phyloP scores from a whole-genome alignment of 768 basidiomycete genomes.

The Mycena venus region DNA sequence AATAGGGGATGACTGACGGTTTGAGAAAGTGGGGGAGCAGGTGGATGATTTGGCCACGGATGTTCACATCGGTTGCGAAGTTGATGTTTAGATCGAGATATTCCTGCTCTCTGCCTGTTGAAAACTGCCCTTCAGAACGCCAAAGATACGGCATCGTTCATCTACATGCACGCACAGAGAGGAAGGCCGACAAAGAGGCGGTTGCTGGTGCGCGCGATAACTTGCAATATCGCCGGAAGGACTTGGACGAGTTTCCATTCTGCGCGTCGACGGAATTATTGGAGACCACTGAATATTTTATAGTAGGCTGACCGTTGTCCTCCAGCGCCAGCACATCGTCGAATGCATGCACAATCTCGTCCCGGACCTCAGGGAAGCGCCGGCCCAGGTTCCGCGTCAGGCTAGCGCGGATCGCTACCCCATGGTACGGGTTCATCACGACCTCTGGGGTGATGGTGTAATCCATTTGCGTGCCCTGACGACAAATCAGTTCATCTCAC shows the following conservation, averaged over 20 bases:
- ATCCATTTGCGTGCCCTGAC: too few relatives aligned
- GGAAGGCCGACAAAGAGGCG: neutral
- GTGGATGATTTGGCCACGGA: neutral
- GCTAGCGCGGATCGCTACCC: too few relatives aligned
- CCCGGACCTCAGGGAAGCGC: neutral
- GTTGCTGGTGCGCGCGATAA: neutral
- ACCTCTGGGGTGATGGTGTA: too few relatives aligned
- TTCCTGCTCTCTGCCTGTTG: neutral
- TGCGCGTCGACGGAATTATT: too few relatives aligned
- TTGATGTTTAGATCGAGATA: neutral
- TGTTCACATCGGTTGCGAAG: neutral
- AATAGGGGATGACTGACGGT: neutral
- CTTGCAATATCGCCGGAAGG: neutral
- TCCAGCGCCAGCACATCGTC: neutral
- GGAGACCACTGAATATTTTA: too few relatives aligned
- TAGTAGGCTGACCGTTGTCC: neutral
- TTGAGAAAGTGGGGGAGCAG: neutral
- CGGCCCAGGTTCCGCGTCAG: neutral
- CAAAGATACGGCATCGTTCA: neutral
- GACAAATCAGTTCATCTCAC: too few relatives aligned
- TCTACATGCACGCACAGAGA: neutral
- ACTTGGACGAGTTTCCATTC: neutral
- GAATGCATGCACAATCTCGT: neutral
- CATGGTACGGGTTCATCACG: too few relatives aligned
- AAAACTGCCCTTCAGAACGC: neutral